phyloP scores from a whole-genome alignment of 2,329 filamentous ascomycete genomes.

The Aspergillus fumigatus region DNA sequence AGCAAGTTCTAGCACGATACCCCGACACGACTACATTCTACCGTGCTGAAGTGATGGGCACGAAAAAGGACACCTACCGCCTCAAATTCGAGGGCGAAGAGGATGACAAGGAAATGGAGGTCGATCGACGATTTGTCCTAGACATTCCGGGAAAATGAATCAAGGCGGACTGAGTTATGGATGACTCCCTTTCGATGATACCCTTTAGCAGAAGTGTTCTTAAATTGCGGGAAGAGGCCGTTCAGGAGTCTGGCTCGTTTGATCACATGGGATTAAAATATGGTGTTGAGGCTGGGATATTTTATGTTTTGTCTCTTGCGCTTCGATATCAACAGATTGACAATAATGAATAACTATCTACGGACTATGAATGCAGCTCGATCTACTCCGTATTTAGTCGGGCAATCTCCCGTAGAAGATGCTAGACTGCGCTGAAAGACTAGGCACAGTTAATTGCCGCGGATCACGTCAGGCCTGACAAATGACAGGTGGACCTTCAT shows the following conservation, averaged over 20 bases:
- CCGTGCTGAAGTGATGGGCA: conserved; percentile 72
- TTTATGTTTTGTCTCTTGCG: neutral
- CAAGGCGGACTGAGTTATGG: conserved; percentile 10
- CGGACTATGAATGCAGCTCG: too few relatives aligned
- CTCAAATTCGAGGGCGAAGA: conserved; percentile 78
- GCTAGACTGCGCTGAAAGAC: neutral
- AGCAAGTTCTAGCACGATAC: conserved; percentile 72
- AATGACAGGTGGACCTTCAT: neutral
- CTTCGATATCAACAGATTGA: neutral
- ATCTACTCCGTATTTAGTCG: too few relatives aligned
- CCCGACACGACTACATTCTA: conserved; percentile 84
- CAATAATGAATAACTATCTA: neutral
- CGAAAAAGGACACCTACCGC: conserved; percentile 49
- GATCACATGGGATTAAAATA: neutral
- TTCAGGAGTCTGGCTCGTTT: neutral
- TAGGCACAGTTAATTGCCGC: neutral
- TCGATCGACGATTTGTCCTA: conserved; percentile 71
- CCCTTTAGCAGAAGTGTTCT: conserved; percentile 9
- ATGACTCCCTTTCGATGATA: conserved; percentile 21
- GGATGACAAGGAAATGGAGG: conserved; percentile 66
- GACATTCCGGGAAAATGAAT: conserved; percentile 57
- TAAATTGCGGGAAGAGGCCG: neutral
- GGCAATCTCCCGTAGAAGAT: neutral
- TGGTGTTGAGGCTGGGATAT: neutral
- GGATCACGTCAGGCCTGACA: conserved; percentile 7